phyloP scores from a whole-genome alignment of 257 asterid genomes.

The Gentiana macrophylla region DNA sequence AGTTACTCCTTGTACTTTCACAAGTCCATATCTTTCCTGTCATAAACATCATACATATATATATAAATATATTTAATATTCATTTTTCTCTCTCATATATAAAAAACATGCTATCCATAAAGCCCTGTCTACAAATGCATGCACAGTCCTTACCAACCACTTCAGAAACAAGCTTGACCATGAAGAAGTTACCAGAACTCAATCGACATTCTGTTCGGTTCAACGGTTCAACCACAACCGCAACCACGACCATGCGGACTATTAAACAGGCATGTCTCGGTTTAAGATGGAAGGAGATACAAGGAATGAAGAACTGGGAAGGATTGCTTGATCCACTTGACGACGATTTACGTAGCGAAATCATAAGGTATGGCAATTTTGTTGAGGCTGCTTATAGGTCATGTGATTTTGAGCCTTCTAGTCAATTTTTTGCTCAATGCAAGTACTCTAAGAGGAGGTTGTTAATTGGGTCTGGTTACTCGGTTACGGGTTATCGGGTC shows the following conservation, averaged over 20 bases:
- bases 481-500: conserved; percentile 48
- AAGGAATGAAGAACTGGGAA: conserved; percentile 63
- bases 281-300: conserved; percentile 63
- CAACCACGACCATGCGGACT: conserved; percentile 1
- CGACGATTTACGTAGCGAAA: conserved; percentile 53
- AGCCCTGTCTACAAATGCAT: conserved; percentile 8
- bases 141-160: conserved; percentile 5
- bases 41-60: not conserved
- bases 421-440: conserved; percentile 44
- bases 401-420: conserved; percentile 49
- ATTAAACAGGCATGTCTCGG: conserved; percentile 7
- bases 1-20: not conserved
- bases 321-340: conserved; percentile 82
- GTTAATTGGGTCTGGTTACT: conserved; percentile 25
- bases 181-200: conserved; percentile 6
- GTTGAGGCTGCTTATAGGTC: conserved; percentile 69
- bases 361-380: conserved; percentile 57
- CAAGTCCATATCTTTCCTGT: too few relatives aligned
- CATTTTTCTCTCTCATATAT: not conserved
- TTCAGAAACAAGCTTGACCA: conserved; percentile 10
- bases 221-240: not conserved
- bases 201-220: conserved; percentile 1
- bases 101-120: conserved; percentile 23
- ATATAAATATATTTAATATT: not conserved
- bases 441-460: conserved; percentile 33